Conservation (phyloP, 257 asterid species). For the Gentiana macrophylla region DNA sequence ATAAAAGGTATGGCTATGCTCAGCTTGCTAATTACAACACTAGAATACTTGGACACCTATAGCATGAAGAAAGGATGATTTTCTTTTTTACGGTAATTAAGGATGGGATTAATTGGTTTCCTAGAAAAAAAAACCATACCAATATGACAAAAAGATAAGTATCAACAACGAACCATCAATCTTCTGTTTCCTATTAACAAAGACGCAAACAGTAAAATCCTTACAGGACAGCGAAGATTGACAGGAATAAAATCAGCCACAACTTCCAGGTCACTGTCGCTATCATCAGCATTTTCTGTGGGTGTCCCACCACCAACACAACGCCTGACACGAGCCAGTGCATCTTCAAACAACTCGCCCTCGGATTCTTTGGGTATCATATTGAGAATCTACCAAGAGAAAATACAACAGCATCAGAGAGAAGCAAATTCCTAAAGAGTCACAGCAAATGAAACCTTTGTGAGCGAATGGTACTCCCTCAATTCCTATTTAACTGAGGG, state of each 20-base stretch:
- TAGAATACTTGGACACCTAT: neutral
- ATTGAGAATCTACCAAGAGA: conserved; percentile 48
- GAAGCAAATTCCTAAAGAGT: neutral
- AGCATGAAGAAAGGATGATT: neutral
- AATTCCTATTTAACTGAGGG: no score
- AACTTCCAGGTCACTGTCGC: conserved; percentile 97
- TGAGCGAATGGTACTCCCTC: neutral
- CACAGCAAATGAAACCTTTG: neutral
- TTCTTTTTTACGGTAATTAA: no score
- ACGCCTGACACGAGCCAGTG: conserved; percentile 57
- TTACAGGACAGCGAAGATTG: conserved; percentile 98
- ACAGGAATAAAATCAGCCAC: conserved; percentile 92
- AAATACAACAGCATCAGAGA: conserved; percentile 10
- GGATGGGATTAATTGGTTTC: neutral
- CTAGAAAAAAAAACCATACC: neutral
- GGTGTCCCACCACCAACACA: conserved; percentile 76
- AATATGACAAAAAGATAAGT: neutral
- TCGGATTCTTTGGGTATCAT: conserved; percentile 78
- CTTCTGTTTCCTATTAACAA: neutral
- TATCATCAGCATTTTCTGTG: conserved; percentile 93
- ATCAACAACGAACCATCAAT: neutral
- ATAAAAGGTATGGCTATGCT: neutral
- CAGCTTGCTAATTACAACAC: neutral
- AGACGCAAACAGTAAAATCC: conserved; percentile 18
- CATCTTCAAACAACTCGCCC: conserved; percentile 91